A percentile compares a stretch with the other conserved stretches of the same genome.
phyloP scores from a whole-genome alignment of 495 filamentous ascomycete genomes.

The Penicillium pancosmium region DNA sequence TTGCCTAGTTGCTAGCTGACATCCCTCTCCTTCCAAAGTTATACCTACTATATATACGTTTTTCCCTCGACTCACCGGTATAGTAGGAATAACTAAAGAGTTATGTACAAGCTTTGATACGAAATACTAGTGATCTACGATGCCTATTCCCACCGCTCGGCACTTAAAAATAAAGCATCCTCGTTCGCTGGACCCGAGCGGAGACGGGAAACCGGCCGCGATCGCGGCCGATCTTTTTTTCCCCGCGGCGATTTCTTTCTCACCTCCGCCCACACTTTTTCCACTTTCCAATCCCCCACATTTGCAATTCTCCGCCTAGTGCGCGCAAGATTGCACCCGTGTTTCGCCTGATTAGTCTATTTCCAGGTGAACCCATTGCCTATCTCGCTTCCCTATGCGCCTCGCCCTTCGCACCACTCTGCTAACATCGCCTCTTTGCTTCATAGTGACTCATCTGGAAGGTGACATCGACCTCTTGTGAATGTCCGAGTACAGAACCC shows the following conservation, averaged over 20 bases:
- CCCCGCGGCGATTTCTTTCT: slow-evolving; percentile 23
- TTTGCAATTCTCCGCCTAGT: background rate
- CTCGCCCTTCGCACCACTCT: background rate
- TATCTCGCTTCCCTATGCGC: background rate
- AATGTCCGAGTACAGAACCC: slow-evolving; percentile 36
- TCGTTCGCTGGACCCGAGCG: slow-evolving; percentile 4
- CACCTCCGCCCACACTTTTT: slow-evolving; percentile 13
- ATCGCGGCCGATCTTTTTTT: slow-evolving; percentile 23
- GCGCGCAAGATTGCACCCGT: background rate
- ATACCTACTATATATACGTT: too few relatives aligned
- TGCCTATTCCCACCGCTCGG: too few relatives aligned
- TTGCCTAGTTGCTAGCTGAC: too few relatives aligned
- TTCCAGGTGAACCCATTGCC: slow-evolving; percentile 9
- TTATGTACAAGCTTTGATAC: too few relatives aligned
- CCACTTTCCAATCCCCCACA: background rate
- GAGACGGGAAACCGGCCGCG: slow-evolving; percentile 23
- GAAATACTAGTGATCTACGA: too few relatives aligned
- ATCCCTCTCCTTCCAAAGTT: too few relatives aligned
- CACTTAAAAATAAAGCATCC: too few relatives aligned
- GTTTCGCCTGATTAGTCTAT: background rate
- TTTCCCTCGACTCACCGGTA: too few relatives aligned
- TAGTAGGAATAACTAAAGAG: too few relatives aligned
- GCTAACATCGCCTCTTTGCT: slow-evolving; percentile 19
- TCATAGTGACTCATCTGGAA: slow-evolving; percentile 25
- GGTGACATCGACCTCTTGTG: slow-evolving; percentile 3